Evolutionary conservation across 2,329 filamentous ascomycete genomes (phyloP), one percentile per base, ranked within the genome.

Genomic region (Clonostachys rosea): DNA sequence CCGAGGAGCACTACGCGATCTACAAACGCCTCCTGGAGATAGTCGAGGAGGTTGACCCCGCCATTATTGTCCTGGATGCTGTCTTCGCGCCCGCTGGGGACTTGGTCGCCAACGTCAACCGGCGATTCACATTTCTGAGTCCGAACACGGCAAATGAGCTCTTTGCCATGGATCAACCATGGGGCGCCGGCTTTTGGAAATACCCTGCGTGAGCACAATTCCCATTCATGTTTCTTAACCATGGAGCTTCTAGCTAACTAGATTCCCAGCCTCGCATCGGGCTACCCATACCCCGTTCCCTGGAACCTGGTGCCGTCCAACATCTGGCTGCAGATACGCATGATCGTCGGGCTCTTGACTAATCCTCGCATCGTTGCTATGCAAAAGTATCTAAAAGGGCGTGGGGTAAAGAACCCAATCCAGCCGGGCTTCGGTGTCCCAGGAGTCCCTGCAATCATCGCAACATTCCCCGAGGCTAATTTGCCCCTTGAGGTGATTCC

Each of bases 221-320:
- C 36, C 10, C 36, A 34, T 43, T 30, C 24, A 30, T 10, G 8
- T 30, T 30, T 8, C 4, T 2, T 10, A 3, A 30, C 24, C 16
- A 16, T 16, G 16, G 16, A 16, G 16, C 6, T 11, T 30, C 9
- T 30, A 30, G 24, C 24, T 30, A 30, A 30, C 24, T 10, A 4
- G 24, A 30, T 30, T 10, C 24, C 4, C 9, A 75, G 72, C 30
- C 59, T 69, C 0, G 63, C 64, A 1, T 71, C 71, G 1, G 70
- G 68, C 4, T 70, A 68, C 47, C 50, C 61, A 0, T 78, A 69
- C 44, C 75, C 75, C 1, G 58, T 79, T 0, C 72, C 75, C 1
- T 65, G 57, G 59, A 52, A 53, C 30, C 45, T 55, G 16, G 50
- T 66, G 8, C 55, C 59, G 1, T 60, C 59, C 17, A 56, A 66